Evolutionary conservation across 805 yeast species (phyloP), one percentile per base, ranked within the genome.

Genomic region (Candida qinlingensis): DNA sequence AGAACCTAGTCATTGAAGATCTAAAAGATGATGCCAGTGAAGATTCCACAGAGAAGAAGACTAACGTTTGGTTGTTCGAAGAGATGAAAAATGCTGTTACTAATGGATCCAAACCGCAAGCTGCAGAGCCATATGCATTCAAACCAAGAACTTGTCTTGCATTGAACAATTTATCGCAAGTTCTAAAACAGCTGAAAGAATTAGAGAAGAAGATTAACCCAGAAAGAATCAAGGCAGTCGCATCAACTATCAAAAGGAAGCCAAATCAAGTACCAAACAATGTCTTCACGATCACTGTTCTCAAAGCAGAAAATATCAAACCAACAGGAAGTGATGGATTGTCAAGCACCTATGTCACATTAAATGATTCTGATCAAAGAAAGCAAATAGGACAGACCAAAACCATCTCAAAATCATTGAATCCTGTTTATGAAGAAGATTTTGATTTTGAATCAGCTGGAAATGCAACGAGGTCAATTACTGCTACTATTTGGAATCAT

Each of bases 361-460:
- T 88, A 12, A 71, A 78, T 6, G 89, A 85, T 56, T 75, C 83
- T 5, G 65, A 65, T 37, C 72, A 73, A 3, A 71, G 78, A 37
- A 72, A 69, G 45, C 80, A 80, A 30, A 68, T 87, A 34, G 91
- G 85, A 3, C 81, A 79, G 51, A 91, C 98, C 0, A 72, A 87
- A 55, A 76, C 83, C 0, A 70, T 86, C 4, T 70, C 73, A 31
- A 78, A 78, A 46, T 78, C 82, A 5, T 67, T 76, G 34, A 80
- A 81, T 56, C 97, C 97, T 0, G 78, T 76, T 12, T 92, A 95
- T 95, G 87, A 87, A 58, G 96, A 91, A 68, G 87, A 85, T 48
- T 87, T 89, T 62, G 96, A 89, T 62, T 50, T 68, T 29, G 67
- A 60, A 33, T 58, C 72, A 4, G 64, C 66, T 0, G 72, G 75